Base-by-base conservation (phyloP, 495 filamentous ascomycete species). In the Echria macrotheca region DNA sequence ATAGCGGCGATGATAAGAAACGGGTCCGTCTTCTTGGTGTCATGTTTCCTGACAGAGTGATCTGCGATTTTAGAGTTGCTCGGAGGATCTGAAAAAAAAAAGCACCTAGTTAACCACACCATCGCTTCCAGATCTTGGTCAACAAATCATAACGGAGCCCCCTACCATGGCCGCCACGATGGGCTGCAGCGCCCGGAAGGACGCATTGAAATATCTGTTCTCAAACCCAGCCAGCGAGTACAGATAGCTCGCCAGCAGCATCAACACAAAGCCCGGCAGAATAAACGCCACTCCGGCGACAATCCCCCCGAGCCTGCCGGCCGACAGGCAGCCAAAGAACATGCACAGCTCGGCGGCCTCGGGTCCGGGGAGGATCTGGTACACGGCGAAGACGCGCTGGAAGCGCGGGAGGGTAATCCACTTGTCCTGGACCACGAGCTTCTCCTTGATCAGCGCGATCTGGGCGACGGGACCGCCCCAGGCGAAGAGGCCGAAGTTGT, bases 401-500 rank as follows among this genome's bases (percentile, higher is more conserved):
- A 44, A 51, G 39, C 48, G 48, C 4, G 39, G 10, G 40, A 51
- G 48, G 22, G 48, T 51, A 21, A 51, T 51, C 48, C 48, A 51
- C 31, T 51, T 44, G 29, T 51, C 48, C 23, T 44, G 18, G 28
- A 26, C 21, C 28, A 51, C 48, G 4, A 51, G 48, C 31, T 51
- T 51, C 28, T 51, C 48, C 22, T 51, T 51, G 39, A 51, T 51
- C 39, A 51, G 17, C 28, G 48, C 48, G 18, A 51, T 51, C 31
- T 51, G 39, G 0, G 48, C 48, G 10, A 51, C 48, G 3, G 48
- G 48, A 5, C 48, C 48, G 31, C 48, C 48, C 40, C 45, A 51
- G 38, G 48, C 48, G 47, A 51, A 51, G 15, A 51, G 48, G 17
- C 48, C 48, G 24, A 51, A 51, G 48, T 44, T 44, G 39, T 51